phyloP scores from a whole-genome alignment of 2,329 filamentous ascomycete species.

The Scedosporium aurantiacum region DNA sequence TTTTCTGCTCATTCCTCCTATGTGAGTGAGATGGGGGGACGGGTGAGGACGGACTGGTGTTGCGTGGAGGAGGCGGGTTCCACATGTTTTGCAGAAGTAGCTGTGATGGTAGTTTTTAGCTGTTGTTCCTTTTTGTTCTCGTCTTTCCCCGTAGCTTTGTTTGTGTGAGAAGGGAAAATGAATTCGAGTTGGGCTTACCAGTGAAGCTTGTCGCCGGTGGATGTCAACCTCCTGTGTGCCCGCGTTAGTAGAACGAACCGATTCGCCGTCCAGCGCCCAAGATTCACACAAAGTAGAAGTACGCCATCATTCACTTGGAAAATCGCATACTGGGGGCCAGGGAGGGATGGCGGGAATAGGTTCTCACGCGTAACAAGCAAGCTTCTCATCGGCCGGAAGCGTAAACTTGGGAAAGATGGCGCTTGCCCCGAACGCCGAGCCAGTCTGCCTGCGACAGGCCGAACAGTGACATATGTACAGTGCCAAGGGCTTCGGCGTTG shows the following conservation, averaged over 20 bases:
- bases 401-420: slow-evolving; percentile 60
- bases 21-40: background rate
- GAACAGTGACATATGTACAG: slow-evolving; percentile 63
- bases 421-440: slow-evolving; percentile 56
- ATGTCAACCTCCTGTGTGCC: slow-evolving; percentile 38
- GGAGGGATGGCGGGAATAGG: background rate
- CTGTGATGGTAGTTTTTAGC: slow-evolving; percentile 19
- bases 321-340: background rate
- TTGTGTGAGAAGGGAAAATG: background rate
- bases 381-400: slow-evolving; percentile 34
- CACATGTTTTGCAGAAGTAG: slow-evolving; percentile 57
- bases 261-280: background rate
- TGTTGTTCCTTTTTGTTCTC: no score
- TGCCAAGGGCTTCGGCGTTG: slow-evolving; percentile 46
- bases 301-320: background rate
- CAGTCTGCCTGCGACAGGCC: slow-evolving; percentile 54
- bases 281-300: background rate
- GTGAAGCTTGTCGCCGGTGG: slow-evolving; percentile 44
- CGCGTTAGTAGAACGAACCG: no score
- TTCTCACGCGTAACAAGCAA: slow-evolving; percentile 47
- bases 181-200: slow-evolving; percentile 31
- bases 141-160: no score
- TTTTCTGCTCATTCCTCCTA: no score
- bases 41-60: slow-evolving; percentile 33
- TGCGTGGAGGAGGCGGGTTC: slow-evolving; percentile 53